Evolutionary conservation across 2,329 filamentous ascomycete species (phyloP), one percentile per base, ranked within the genome.

Genomic region (Nigrograna mackinnonii): DNA sequence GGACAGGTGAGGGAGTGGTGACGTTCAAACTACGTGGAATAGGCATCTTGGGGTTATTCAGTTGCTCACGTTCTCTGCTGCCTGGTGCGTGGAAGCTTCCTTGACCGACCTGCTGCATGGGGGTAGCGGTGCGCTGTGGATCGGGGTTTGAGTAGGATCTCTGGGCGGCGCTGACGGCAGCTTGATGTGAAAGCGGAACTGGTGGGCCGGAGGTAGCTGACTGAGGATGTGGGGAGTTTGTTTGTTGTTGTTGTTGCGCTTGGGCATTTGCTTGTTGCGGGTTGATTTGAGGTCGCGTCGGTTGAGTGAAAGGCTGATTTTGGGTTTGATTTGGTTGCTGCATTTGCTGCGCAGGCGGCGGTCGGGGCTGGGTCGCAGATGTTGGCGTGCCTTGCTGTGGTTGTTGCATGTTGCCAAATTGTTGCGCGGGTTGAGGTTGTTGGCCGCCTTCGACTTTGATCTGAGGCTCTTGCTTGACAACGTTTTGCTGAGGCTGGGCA

Each of bases 21-120:
- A 86, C 82, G 34, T 87, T 85, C 35, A 97, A 78, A 28, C 80
- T 83, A 69, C 95, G 95, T 2, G 90, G 86, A 37, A 95, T 95
- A 0, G 85, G 85, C 75, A 94, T 87, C 64, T 90, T 91, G 34
- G 77, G 72, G 54, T 78, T 80, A 71, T 65, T 63, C 36, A 67
- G 58, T 47, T 67, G 66, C 43, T 70, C 64, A 40, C 65, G 63
- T 44, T 67, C 62, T 18, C 63, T 64, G 40, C 58, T 67, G 31
- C 62, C 65, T 34, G 57, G 55, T 11, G 49, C 47, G 38, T 60
- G 59, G 37, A 68, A 68, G 46, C 49, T 62, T 24, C 60, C 57
- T 32, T 60, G 58, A 11, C 55, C 57, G 17, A 53, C 55, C 36
- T 50, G 52, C 37, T 66, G 62, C 52, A 67, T 58, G 9, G 66